These are phyloP conservation scores for Crataegus laevigata DNA, from an alignment of 306 rosid genomes.

Conservation along the genomic window DNA sequence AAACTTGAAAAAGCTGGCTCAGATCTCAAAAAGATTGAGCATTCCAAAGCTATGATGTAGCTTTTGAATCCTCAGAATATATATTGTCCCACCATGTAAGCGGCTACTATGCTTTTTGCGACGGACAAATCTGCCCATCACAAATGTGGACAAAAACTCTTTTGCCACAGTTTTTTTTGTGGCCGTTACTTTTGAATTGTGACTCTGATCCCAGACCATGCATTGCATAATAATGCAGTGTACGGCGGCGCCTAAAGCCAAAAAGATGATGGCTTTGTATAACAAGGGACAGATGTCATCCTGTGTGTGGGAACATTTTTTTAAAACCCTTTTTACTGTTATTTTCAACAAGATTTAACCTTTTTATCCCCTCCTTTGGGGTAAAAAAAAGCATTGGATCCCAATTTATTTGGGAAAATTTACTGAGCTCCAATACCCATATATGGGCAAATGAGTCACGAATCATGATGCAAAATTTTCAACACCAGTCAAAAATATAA, in stretches of 20 bases:
- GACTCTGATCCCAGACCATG: neutral
- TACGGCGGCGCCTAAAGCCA: neutral
- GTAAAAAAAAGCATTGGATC: constrained; percentile 17
- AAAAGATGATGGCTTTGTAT: neutral
- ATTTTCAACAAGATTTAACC: neutral
- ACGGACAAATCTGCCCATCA: constrained; percentile 3
- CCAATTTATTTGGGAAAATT: constrained; percentile 29
- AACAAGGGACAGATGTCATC: neutral
- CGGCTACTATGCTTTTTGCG: neutral
- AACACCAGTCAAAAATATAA: constrained; percentile 11
- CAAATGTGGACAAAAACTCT: neutral
- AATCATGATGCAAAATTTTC: constrained; percentile 21
- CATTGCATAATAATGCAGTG: neutral
- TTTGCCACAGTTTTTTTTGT: neutral
- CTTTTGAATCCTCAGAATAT: constrained; percentile 9
- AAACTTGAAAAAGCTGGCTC: constrained; percentile 25
- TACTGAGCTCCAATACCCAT: constrained; percentile 23
- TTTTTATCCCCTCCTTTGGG: neutral
- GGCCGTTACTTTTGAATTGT: constrained; percentile 23
- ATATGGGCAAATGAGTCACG: constrained; percentile 15
- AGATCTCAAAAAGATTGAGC: constrained; percentile 29
- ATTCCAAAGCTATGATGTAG: constrained; percentile 21
- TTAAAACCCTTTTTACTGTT: neutral
- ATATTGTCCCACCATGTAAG: constrained; percentile 12
- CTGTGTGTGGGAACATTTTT: constrained; percentile 3